Percentiles rank a stretch among this genome's conserved stretches.
These are phyloP conservation scores for Physocladia obscura DNA, from an alignment of 192 early-diverging fungal species.

Conservation along the genomic window DNA sequence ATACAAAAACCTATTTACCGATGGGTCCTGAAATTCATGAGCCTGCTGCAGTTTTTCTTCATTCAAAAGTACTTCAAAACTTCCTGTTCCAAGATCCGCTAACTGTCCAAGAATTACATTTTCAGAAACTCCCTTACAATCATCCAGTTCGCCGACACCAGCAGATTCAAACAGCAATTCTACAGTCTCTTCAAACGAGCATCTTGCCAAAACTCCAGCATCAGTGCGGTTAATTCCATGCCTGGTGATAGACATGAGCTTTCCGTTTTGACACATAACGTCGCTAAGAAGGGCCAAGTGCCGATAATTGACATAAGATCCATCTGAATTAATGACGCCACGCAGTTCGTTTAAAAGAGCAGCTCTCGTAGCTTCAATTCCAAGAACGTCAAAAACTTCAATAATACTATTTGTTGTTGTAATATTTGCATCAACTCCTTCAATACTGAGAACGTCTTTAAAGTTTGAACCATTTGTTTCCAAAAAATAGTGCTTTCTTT, in stretches of 20 bases:
- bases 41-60: slow-evolving; percentile 83
- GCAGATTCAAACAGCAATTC: slow-evolving; percentile 97
- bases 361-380: slow-evolving; percentile 94
- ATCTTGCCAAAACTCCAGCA: slow-evolving; percentile 89
- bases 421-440: slow-evolving; percentile 76
- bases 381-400: slow-evolving; percentile 88
- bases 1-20: not conserved
- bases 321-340: slow-evolving; percentile 90
- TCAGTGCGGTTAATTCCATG: slow-evolving; percentile 98
- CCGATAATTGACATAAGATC: slow-evolving; percentile 98
- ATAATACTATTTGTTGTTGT: slow-evolving; percentile 92
- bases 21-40: slow-evolving; percentile 24
- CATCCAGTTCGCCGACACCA: slow-evolving; percentile 84
- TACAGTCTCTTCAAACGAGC: slow-evolving; percentile 98
- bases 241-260: slow-evolving; percentile 94
- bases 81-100: slow-evolving; percentile 92
- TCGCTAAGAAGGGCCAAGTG: slow-evolving; percentile 94
- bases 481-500: slow-evolving; percentile 72
- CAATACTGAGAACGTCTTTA: slow-evolving; percentile 77
- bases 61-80: slow-evolving; percentile 90
- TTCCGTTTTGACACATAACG: slow-evolving; percentile 92
- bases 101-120: slow-evolving; percentile 97
- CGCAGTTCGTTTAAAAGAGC: slow-evolving; percentile 88
- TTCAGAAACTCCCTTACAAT: slow-evolving; percentile 94
- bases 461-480: slow-evolving; percentile 95